A percentile compares a stretch with the other conserved stretches of the same genome.
These are phyloP conservation scores for Liquidambar formosana DNA, from an alignment of 164 flowering plant genomes.

Conservation along the genomic window DNA sequence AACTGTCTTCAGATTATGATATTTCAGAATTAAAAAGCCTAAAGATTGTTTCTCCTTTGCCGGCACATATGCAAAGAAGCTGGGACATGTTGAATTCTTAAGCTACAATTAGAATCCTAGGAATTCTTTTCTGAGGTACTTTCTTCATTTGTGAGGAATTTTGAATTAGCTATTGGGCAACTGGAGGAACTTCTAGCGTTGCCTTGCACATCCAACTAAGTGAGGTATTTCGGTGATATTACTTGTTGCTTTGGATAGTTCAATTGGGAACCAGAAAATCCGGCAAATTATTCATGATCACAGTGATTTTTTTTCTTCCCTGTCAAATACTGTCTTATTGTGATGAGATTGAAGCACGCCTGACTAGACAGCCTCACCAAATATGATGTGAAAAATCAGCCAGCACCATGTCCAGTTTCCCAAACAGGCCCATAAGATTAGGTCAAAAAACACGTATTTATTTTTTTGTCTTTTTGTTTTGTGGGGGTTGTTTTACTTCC, in stretches of 20 bases:
- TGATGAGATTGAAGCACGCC: too few relatives aligned
- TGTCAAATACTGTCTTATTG: too few relatives aligned
- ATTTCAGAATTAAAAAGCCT: slow-evolving; percentile 50
- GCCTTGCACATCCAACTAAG: neutral
- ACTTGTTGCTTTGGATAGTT: neutral
- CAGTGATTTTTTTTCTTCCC: too few relatives aligned
- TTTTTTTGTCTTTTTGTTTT: too few relatives aligned
- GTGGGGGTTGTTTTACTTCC: too few relatives aligned
- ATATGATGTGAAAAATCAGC: neutral
- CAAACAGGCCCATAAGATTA: neutral
- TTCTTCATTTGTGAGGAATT: neutral
- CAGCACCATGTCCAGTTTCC: neutral
- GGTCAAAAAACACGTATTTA: too few relatives aligned
- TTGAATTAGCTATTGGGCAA: neutral
- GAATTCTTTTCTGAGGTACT: neutral
- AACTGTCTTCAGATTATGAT: slow-evolving; percentile 34
- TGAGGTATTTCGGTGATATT: neutral
- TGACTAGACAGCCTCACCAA: neutral
- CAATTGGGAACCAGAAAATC: neutral
- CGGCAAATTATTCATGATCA: neutral
- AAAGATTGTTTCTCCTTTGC: slow-evolving; percentile 68
- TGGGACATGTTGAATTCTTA: slow-evolving; percentile 59
- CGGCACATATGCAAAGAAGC: slow-evolving; percentile 85
- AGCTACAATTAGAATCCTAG: slow-evolving; percentile 7
- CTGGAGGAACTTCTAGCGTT: neutral